Evolutionary conservation across 108 stramenopile genomes (phyloP).

Genomic region (Pseudonitzschia delicatissima): DNA sequence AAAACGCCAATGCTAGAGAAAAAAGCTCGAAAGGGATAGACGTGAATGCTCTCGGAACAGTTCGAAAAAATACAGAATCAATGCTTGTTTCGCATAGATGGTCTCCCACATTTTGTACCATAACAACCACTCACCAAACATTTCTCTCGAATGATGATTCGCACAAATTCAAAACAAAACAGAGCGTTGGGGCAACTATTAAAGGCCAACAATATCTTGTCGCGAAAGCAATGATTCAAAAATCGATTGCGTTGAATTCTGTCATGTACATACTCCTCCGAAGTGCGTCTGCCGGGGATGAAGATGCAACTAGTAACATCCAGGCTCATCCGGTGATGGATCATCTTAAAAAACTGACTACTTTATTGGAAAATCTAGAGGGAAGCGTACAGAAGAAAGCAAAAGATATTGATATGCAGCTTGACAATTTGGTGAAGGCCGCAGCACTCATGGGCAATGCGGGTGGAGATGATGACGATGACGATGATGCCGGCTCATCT

Average conservation of each 20-base stretch:
- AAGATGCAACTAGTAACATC: constrained; percentile 28
- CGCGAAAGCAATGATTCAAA: constrained; percentile 65
- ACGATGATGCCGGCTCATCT: neutral
- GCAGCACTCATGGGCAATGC: constrained; percentile 44
- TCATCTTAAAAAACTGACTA: constrained; percentile 66
- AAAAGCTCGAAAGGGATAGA: constrained; percentile 17
- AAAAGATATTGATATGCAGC: constrained; percentile 46
- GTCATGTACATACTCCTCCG: constrained; percentile 79
- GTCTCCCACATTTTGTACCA: constrained; percentile 28
- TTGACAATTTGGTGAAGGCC: constrained; percentile 70
- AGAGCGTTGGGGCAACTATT: constrained; percentile 76
- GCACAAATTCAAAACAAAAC: constrained; percentile 9
- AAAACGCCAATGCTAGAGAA: constrained; percentile 80
- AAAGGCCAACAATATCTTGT: constrained; percentile 70
- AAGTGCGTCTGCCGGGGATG: constrained; percentile 24
- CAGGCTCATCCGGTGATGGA: constrained; percentile 76
- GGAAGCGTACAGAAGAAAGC: constrained; percentile 54
- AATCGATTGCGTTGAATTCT: constrained; percentile 69
- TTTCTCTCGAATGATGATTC: constrained; percentile 12
- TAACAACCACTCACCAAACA: neutral
- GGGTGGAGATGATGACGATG: neutral
- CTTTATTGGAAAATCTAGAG: constrained; percentile 52
- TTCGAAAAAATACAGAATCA: constrained; percentile 17
- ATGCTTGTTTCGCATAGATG: constrained; percentile 71
- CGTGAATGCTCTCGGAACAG: constrained; percentile 70